These are phyloP conservation scores for Colletotrichum sp. DNA, from an alignment of 2,329 filamentous ascomycete species.

Conservation along the genomic window DNA sequence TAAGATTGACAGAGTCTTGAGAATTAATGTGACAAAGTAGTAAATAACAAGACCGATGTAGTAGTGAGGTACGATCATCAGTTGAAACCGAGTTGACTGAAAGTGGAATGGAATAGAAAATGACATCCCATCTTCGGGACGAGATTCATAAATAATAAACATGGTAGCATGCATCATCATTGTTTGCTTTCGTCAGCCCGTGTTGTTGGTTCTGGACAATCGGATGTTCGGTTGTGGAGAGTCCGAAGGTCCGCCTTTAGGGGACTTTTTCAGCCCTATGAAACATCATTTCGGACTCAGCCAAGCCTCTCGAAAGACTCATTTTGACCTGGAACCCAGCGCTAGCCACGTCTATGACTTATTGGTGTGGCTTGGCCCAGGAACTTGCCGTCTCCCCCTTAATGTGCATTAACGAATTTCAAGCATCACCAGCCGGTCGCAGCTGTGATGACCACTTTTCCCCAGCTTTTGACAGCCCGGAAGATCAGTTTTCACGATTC, in stretches of 20 bases:
- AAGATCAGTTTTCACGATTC: not conserved
- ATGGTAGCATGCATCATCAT: not conserved
- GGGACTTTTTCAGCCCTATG: not conserved
- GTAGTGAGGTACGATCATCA: not conserved
- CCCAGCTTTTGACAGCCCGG: not conserved
- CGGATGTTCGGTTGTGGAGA: not conserved
- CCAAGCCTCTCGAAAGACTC: not conserved
- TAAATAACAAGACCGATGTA: not conserved
- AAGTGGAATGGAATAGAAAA: not conserved
- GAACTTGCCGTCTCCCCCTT: not conserved
- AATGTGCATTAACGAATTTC: not conserved
- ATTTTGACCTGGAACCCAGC: not conserved
- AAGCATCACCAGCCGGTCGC: not conserved
- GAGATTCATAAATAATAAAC: not conserved
- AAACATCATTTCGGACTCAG: not conserved
- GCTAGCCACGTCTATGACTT: not conserved
- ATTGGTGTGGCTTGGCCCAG: not conserved
- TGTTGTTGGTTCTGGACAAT: not conserved
- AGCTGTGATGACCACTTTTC: not conserved
- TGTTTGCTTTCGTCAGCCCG: not conserved
- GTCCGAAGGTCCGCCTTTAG: not conserved
- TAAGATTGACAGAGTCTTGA: not conserved
- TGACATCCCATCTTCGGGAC: not conserved
- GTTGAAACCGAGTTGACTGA: not conserved
- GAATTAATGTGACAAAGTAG: not conserved